A percentile compares a stretch with the other conserved stretches of the same genome.
Evolutionary conservation across 148 eudicot species (phyloP).

Genomic region (Cornus suecica): DNA sequence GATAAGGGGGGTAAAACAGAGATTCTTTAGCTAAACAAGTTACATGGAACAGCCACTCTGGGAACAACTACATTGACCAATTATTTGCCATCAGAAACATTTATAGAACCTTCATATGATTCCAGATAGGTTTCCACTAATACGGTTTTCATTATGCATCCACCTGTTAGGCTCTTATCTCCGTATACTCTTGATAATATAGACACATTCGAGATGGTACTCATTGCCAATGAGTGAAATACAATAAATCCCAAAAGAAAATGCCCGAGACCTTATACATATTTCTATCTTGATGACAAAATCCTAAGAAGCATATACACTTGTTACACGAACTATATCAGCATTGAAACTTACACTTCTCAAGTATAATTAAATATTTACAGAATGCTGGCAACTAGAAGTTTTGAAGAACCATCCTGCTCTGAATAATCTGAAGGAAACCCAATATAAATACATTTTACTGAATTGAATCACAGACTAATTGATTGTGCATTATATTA

Average conservation of each 20-base stretch:
- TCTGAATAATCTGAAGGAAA: conserved; percentile 1
- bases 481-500: background rate
- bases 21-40: too few species aligned
- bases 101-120: background rate
- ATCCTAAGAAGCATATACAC: too few species aligned
- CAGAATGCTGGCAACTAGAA: background rate
- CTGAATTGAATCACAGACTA: background rate
- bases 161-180: background rate
- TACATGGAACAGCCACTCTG: background rate
- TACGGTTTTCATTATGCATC: background rate
- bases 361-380: too few species aligned
- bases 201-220: background rate
- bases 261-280: too few species aligned
- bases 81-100: background rate
- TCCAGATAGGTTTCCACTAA: background rate
- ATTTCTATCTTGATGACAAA: too few species aligned
- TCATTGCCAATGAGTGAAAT: background rate
- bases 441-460: background rate
- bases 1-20: background rate
- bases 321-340: background rate
- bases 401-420: background rate
- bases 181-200: background rate
- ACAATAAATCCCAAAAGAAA: background rate
- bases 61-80: background rate
- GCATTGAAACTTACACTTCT: too few species aligned